Conservation (phyloP, 192 early-diverging fungal species). For the Gigaspora rosea region DNA sequence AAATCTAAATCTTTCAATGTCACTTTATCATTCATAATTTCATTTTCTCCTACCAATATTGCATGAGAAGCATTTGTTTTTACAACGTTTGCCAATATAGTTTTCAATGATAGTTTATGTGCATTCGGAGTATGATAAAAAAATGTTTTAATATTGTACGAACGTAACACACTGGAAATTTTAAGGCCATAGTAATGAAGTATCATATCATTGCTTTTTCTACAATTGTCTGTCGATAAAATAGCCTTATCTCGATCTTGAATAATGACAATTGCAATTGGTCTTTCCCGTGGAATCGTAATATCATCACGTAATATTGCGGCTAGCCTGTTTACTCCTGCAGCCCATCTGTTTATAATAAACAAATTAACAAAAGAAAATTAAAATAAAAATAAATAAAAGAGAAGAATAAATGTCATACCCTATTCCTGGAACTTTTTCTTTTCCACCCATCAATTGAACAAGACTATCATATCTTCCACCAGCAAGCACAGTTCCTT, state of each 20-base stretch:
- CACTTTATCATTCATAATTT: slow-evolving; percentile 35
- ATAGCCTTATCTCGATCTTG: slow-evolving; percentile 26
- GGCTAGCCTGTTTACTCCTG: slow-evolving; percentile 63
- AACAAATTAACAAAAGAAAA: not conserved
- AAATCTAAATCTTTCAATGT: slow-evolving; percentile 37
- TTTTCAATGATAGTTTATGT: slow-evolving; percentile 17
- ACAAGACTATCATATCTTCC: slow-evolving; percentile 67
- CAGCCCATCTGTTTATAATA: slow-evolving; percentile 55
- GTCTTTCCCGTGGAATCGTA: slow-evolving; percentile 13
- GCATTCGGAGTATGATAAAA: slow-evolving; percentile 29
- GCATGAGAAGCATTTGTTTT: slow-evolving; percentile 44
- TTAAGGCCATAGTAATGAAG: slow-evolving; percentile 10
- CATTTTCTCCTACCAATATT: slow-evolving; percentile 40
- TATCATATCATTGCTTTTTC: not conserved
- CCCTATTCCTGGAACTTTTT: slow-evolving; percentile 54
- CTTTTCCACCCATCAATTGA: slow-evolving; percentile 52
- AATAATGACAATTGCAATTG: slow-evolving; percentile 38
- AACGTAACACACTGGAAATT: slow-evolving; percentile 28
- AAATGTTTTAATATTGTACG: slow-evolving; percentile 22
- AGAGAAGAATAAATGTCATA: not conserved
- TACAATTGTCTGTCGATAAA: not conserved
- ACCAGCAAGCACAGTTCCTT: slow-evolving; percentile 67
- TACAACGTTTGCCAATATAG: slow-evolving; percentile 33
- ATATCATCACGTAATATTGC: slow-evolving; percentile 39
- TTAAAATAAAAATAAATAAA: not conserved